These are phyloP conservation scores for Talaromyces sp. DNA, from an alignment of 2,329 filamentous ascomycete genomes.

Conservation along the genomic window DNA sequence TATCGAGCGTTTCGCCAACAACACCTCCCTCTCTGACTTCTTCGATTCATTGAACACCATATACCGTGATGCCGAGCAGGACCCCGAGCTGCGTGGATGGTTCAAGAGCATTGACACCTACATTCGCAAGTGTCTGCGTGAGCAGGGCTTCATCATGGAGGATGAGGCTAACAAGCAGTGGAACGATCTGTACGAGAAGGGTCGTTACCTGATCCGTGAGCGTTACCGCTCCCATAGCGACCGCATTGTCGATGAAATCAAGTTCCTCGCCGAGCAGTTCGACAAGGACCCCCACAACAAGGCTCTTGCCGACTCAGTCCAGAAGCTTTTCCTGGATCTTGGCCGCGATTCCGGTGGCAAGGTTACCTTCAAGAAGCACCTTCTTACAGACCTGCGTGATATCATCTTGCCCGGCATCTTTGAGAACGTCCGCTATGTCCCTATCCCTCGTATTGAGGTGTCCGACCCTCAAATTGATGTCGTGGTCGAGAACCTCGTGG, in stretches of 20 bases:
- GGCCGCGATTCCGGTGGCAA: constrained; percentile 85
- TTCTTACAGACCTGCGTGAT: constrained; percentile 84
- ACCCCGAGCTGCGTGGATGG: constrained; percentile 85
- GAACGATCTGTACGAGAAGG: constrained; percentile 82
- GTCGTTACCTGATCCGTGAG: constrained; percentile 81
- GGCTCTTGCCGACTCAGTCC: constrained; percentile 71
- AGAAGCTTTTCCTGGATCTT: constrained; percentile 88
- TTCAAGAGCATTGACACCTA: constrained; percentile 78
- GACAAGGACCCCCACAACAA: constrained; percentile 86
- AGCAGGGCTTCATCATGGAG: constrained; percentile 89
- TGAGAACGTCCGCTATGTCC: constrained; percentile 84
- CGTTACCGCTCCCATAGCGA: constrained; percentile 87
- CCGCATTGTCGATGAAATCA: constrained; percentile 83
- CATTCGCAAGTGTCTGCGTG: constrained; percentile 78
- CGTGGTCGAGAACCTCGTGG: constrained; percentile 88
- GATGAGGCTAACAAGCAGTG: constrained; percentile 79
- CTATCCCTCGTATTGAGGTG: constrained; percentile 92
- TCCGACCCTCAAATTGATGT: constrained; percentile 81
- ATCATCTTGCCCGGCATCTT: constrained; percentile 83
- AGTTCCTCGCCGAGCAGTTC: constrained; percentile 87
- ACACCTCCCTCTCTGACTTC: constrained; percentile 83
- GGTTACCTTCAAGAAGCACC: constrained; percentile 85
- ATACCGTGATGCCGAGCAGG: constrained; percentile 82
- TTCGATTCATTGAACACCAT: constrained; percentile 83
- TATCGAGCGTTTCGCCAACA: constrained; percentile 94